Evolutionary conservation across 148 eudicot genomes (phyloP), one percentile per base, ranked within the genome.

Genomic region (Chenopodium album): DNA sequence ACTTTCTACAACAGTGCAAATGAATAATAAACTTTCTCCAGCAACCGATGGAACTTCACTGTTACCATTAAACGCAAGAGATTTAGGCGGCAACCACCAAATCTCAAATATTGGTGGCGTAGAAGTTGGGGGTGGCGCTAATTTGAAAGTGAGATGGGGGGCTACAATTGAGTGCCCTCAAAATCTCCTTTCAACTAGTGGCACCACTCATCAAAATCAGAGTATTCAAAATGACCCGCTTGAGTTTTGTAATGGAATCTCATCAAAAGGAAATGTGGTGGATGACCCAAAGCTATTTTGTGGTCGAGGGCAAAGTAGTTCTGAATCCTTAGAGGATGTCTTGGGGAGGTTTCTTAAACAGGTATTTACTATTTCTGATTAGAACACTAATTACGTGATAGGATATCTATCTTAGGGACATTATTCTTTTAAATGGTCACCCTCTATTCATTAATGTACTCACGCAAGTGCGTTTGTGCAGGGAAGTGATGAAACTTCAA

Each of bases 301-400:
- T 71, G 85, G 88, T 73, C 86, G 89, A 75, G 79, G 76, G 80
- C 87, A 86, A 20, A 87, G 82, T 11, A 84, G 85, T 79, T 83
- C 81, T 62, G 94, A 91, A 71, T 82, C 88, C 78, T 82, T 94
- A 84, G 97, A 94, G 81, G 97, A 90, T 68, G 83, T 94, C 63
- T 85, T 93, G 76, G 89, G 85, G 85, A 91, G 88, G 44, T 87
- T 88, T 81, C 86, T 88, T 64, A 91, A 88, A 83, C 85, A 84
- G 95, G 98, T 94, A 87, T 31, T 31, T 31, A 31, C 32, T 23
- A 23, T 23, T 23, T 23, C 23, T 23, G 23, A 23, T 23, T 23
- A 23, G 23, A 23, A 23, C 23, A 23, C 23, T 23, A 23, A 23
- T 23, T 23, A 23, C 23, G 23, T 23, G 23, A 23, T 23, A 23